Evolutionary conservation across 345 rosid species (phyloP), one percentile per base, ranked within the genome.

Genomic region (Syzygium oleosum): DNA sequence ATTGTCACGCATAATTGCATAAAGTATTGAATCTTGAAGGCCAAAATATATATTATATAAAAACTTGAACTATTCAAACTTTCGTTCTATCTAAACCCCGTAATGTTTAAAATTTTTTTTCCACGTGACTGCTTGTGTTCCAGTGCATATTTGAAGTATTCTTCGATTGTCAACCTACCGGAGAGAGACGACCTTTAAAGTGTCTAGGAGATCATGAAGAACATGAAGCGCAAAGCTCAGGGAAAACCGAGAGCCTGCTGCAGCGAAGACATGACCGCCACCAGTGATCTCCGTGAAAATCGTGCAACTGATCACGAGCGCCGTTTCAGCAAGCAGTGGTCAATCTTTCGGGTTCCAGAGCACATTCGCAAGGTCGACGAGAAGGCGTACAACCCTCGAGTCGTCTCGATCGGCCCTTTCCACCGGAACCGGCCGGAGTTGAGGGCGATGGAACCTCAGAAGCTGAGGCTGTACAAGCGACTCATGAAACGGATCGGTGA

Each of bases 401-500:
- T 86, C 5, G 78, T 86, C 73, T 86, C 87, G 5, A 49, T 86
- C 4, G 87, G 84, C 38, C 87, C 87, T 51, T 7, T 86, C 6
- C 87, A 86, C 56, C 29, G 84, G 61, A 51, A 53, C 23, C 56
- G 34, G 19, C 59, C 61, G 34, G 84, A 52, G 79, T 8, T 63
- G 87, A 61, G 46, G 38, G 12, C 87, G 7, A 86, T 86, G 87
- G 87, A 86, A 12, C 49, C 87, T 17, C 87, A 86, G 49, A 86
- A 86, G 79, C 41, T 65, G 49, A 61, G 87, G 84, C 23, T 86
- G 55, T 73, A 41, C 43, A 86, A 52, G 16, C 58, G 87, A 5
- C 84, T 86, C 29, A 65, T 63, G 84, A 31, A 73, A 43, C 59
- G 22, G 59, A 51, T 86, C 4, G 87, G 87, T 14, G 53, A 86